Conservation (phyloP, 768 basidiomycete species). For the Candolleomyces efflorescens region DNA sequence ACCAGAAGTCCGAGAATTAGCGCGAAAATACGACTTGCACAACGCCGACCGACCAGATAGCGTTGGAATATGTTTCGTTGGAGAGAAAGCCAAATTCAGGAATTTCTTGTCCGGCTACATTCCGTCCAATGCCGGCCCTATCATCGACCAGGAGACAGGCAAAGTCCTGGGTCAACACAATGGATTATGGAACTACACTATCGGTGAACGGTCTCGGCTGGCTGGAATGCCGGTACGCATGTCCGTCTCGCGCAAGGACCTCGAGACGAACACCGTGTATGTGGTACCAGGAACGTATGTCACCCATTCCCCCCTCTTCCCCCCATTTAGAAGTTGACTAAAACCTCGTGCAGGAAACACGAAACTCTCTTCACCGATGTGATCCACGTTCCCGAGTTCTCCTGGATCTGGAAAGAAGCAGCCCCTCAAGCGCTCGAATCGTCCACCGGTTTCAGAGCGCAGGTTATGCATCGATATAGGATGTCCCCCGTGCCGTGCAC, state of each 20-base stretch:
- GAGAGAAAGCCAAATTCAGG: slow-evolving; percentile 68
- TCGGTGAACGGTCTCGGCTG: slow-evolving; percentile 77
- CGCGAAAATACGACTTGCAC: slow-evolving; percentile 54
- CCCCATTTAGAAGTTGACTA: too few relatives aligned
- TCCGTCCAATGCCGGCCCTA: slow-evolving; percentile 59
- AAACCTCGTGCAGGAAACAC: too few relatives aligned
- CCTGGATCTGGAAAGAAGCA: slow-evolving; percentile 73
- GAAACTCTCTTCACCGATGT: slow-evolving; percentile 23
- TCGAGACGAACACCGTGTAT: slow-evolving; percentile 57
- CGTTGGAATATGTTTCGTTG: slow-evolving; percentile 95
- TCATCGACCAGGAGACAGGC: slow-evolving; percentile 56
- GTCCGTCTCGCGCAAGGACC: slow-evolving; percentile 75
- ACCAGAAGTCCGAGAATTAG: slow-evolving; percentile 67
- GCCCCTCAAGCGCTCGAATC: slow-evolving; percentile 44
- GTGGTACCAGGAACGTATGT: slow-evolving; percentile 68
- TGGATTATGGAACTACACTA: slow-evolving; percentile 82
- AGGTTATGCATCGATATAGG: slow-evolving; percentile 67
- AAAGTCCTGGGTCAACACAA: slow-evolving; percentile 54
- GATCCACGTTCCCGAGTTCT: slow-evolving; percentile 46
- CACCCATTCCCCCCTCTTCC: too few relatives aligned
- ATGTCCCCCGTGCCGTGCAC: slow-evolving; percentile 53
- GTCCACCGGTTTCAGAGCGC: slow-evolving; percentile 41
- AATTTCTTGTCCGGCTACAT: slow-evolving; percentile 83
- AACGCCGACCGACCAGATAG: slow-evolving; percentile 79
- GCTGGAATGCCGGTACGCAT: slow-evolving; percentile 54